Conservation (phyloP, 352 stramenopile species). For the Pythium monospermum region DNA sequence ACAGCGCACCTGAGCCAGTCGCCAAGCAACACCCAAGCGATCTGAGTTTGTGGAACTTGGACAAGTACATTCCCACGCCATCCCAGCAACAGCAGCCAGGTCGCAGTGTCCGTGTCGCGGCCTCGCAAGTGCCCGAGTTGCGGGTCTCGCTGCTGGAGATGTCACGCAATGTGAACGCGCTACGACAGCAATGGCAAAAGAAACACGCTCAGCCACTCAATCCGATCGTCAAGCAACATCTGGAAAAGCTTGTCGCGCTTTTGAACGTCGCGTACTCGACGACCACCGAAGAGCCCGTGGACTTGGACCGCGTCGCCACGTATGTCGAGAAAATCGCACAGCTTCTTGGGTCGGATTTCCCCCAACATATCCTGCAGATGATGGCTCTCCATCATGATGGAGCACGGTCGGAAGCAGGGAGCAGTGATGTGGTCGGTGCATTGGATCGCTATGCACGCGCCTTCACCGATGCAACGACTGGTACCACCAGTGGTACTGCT, state of each 20-base stretch:
- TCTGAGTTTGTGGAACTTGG: slow-evolving; percentile 15
- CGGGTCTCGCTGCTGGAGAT: slow-evolving; percentile 70
- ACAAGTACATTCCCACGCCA: slow-evolving; percentile 22
- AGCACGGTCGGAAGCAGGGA: not conserved
- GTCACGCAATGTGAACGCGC: slow-evolving; percentile 59
- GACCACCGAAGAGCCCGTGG: slow-evolving; percentile 51
- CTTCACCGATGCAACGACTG: slow-evolving; percentile 42
- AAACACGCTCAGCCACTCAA: slow-evolving; percentile 37
- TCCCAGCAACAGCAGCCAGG: slow-evolving; percentile 18
- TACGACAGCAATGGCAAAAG: slow-evolving; percentile 60
- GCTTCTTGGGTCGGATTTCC: slow-evolving; percentile 59
- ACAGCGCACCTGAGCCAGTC: not conserved
- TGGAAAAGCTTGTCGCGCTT: slow-evolving; percentile 62
- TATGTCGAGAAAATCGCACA: slow-evolving; percentile 57
- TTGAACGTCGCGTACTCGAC: slow-evolving; percentile 69
- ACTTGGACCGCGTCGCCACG: slow-evolving; percentile 31
- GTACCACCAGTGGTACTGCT: not conserved
- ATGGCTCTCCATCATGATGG: slow-evolving; percentile 28
- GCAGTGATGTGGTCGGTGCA: slow-evolving; percentile 26
- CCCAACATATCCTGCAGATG: slow-evolving; percentile 50
- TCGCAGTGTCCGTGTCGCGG: not conserved
- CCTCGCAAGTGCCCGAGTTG: slow-evolving; percentile 52
- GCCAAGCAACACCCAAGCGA: not conserved
- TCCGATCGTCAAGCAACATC: slow-evolving; percentile 49
- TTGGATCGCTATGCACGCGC: slow-evolving; percentile 46